A percentile compares a stretch with the other conserved stretches of the same genome.
Evolutionary conservation across 2,329 filamentous ascomycete species (phyloP).

Genomic region (Colletotrichum paranaense): DNA sequence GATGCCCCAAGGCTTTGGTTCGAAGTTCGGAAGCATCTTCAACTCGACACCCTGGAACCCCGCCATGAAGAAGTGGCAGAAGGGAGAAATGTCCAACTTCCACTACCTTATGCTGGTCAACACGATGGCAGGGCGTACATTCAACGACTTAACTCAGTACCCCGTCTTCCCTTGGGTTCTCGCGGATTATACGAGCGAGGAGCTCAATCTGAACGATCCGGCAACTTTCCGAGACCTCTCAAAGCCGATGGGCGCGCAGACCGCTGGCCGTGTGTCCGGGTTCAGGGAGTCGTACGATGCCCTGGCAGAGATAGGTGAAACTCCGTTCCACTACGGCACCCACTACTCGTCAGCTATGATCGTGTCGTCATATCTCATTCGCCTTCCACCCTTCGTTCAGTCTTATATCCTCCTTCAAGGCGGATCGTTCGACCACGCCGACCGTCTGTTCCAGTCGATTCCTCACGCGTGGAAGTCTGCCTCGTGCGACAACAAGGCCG

Average conservation of each 20-base stretch:
- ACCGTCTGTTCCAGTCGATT: conserved; percentile 94
- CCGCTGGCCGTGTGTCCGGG: conserved; percentile 77
- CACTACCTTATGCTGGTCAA: conserved; percentile 99
- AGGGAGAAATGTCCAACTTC: conserved; percentile 97
- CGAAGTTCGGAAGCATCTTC: conserved; percentile 93
- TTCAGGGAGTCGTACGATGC: conserved; percentile 88
- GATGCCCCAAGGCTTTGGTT: conserved; percentile 74
- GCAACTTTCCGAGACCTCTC: conserved; percentile 89
- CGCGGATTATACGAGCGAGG: conserved; percentile 94
- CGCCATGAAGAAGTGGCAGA: conserved; percentile 89
- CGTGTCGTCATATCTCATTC: conserved; percentile 94
- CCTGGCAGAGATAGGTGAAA: conserved; percentile 91
- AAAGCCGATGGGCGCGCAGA: conserved; percentile 97
- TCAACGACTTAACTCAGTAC: conserved; percentile 98
- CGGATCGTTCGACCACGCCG: conserved; percentile 95
- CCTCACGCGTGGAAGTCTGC: conserved; percentile 92
- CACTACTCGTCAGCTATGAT: conserved; percentile 99
- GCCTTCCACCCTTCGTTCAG: conserved; percentile 94
- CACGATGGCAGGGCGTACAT: conserved; percentile 95
- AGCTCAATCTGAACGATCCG: conserved; percentile 87
- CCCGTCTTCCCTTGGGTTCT: conserved; percentile 98
- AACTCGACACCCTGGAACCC: conserved; percentile 84
- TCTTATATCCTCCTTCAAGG: conserved; percentile 95
- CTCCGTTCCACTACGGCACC: conserved; percentile 96
- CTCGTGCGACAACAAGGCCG: conserved; percentile 89